Evolutionary conservation across 2,329 filamentous ascomycete genomes (phyloP).

Genomic region (Epicoccum nigrum): DNA sequence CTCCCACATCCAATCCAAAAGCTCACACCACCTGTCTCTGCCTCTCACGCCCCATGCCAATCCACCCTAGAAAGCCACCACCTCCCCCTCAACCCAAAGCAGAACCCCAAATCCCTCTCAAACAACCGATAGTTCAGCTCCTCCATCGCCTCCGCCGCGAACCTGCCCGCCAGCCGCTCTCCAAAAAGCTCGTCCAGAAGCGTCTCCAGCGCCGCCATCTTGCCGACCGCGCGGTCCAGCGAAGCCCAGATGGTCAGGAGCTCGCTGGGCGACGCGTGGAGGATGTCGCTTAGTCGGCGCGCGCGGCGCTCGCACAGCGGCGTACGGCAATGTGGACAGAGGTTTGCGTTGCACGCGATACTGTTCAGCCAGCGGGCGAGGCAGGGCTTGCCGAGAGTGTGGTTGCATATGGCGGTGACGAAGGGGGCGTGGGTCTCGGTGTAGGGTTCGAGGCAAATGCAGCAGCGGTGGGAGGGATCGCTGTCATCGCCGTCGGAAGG

Average conservation of each 20-base stretch:
- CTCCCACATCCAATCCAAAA: too few species aligned
- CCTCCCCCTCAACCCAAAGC: not conserved
- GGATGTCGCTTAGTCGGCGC: not conserved
- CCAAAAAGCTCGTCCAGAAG: conserved; percentile 1
- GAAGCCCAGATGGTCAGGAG: too few species aligned
- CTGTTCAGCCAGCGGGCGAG: conserved; percentile 20
- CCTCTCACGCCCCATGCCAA: too few species aligned
- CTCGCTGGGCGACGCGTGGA: too few species aligned
- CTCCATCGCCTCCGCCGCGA: not conserved
- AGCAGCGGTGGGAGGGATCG: conserved; percentile 8
- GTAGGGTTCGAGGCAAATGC: conserved; percentile 20
- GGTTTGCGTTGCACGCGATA: conserved; percentile 15
- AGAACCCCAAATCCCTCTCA: conserved; percentile 6
- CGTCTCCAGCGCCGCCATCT: not conserved
- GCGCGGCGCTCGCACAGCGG: conserved; percentile 15
- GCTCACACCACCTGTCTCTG: too few species aligned
- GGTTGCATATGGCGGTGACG: conserved; percentile 13
- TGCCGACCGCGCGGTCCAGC: too few species aligned
- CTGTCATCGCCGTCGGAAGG: not conserved
- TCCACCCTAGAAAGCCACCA: too few species aligned
- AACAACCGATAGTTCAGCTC: conserved; percentile 16
- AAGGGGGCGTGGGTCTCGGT: conserved; percentile 11
- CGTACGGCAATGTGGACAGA: conserved; percentile 20
- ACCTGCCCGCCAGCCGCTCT: not conserved
- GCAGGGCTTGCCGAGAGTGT: conserved; percentile 20